Conservation (phyloP, 2,329 filamentous ascomycete species). For the Daldinia eschscholtzii region DNA sequence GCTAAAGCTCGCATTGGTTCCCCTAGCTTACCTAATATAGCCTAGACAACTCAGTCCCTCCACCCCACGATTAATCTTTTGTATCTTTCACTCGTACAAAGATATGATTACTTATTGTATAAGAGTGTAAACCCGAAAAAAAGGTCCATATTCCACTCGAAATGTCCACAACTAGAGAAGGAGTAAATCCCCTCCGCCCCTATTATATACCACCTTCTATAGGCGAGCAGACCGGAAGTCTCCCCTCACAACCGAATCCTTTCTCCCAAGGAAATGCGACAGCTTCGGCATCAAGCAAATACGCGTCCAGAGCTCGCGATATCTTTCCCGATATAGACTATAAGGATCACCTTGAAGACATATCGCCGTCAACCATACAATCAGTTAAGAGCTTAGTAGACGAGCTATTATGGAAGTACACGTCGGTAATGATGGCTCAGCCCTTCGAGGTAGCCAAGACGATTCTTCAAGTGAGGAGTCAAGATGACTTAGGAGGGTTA, state of each 20-base stretch:
- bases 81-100: constrained; percentile 21
- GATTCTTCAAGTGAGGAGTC: constrained; percentile 80
- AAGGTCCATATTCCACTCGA: constrained; percentile 35
- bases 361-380: constrained; percentile 79
- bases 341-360: constrained; percentile 84
- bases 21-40: constrained; percentile 35
- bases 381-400: constrained; percentile 83
- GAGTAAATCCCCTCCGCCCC: constrained; percentile 69
- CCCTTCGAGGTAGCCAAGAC: constrained; percentile 98
- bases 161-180: constrained; percentile 63
- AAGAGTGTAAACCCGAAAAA: neutral
- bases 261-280: constrained; percentile 61
- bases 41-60: constrained; percentile 22
- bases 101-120: constrained; percentile 14
- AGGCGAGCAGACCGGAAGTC: constrained; percentile 63
- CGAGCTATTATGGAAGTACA: constrained; percentile 91
- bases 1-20: constrained; percentile 9
- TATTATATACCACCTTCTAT: constrained; percentile 76
- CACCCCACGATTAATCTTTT: constrained; percentile 31
- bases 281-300: constrained; percentile 50
- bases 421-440: constrained; percentile 87
- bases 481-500: constrained; percentile 62
- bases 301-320: constrained; percentile 79
- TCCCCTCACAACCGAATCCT: constrained; percentile 57
- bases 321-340: constrained; percentile 93